Base-by-base conservation (phyloP, 2,329 filamentous ascomycete species). In the Beauveria asiatica region DNA sequence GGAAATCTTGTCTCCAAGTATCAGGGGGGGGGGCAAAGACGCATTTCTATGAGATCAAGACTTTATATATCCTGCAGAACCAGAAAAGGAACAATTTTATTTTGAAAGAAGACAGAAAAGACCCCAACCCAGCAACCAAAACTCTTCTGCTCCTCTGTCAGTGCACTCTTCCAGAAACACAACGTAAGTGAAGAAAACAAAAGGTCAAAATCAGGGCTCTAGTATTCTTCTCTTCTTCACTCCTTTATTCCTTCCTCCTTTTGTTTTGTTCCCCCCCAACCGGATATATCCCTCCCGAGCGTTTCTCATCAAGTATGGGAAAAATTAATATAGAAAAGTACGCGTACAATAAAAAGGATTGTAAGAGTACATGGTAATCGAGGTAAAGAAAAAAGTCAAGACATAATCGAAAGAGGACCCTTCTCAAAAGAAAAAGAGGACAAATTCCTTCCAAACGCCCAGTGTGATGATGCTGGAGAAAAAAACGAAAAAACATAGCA, bases 351-450 rank as follows among this genome's bases (percentile, higher is more conserved):
- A 16, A 13, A 41, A 46, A 48, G 11, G 27, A n/a, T 16, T 19
- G 44, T 44, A 56, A 56, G 44, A 60, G 58, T 52, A 60, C 49
- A 60, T 46, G 49, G 51, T 44, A 45, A 59, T 59, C 13, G 25
- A 27, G 16, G 33, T 21, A 25, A 11, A 7, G n/a, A 21, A 17
- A 23, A 42, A 30, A 10, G 16, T 6, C 16, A 9, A 10, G 41
- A 48, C 27, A 46, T 16, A 33, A 41, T 11, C 3, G 19, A 53
- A 48, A 52, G 6, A 48, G 17, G 27, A 17, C 13, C 45, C 33
- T 27, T 45, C 21, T 16, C 23, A 55, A 48, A 50, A 33, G 39
- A 56, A 23, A 37, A 23, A 60, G 56, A n/a, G 50, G n/a, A 6
- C 33, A 33, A 51, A 21, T 5, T 17, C 10, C 33, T 37, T 37